phyloP scores from a whole-genome alignment of 2,329 filamentous ascomycete species.

The Monosporascus sp. region DNA sequence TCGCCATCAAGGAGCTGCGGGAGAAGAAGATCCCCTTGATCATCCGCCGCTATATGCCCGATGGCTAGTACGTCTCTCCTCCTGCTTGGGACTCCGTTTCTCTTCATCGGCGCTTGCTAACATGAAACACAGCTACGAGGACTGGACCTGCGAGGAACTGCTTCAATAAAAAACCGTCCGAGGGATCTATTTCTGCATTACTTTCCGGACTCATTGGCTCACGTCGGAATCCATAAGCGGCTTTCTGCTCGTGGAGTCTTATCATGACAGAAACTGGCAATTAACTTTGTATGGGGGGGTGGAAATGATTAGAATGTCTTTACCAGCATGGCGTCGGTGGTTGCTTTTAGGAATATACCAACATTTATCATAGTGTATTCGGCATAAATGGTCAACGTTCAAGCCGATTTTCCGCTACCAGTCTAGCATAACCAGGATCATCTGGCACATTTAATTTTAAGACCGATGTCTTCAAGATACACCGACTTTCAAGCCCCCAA shows the following conservation, averaged over 20 bases:
- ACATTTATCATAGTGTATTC: not conserved
- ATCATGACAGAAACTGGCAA: not conserved
- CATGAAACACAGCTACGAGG: conserved; percentile 70
- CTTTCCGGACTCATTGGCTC: not conserved
- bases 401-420: no score
- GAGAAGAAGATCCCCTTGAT: conserved; percentile 99
- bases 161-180: conserved; percentile 45
- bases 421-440: no score
- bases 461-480: no score
- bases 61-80: conserved; percentile 72
- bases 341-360: conserved; percentile 1
- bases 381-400: no score
- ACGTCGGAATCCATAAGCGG: not conserved
- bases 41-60: conserved; percentile 89
- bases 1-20: conserved; percentile 92
- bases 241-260: no score
- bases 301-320: not conserved
- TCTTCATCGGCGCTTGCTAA: conserved; percentile 12
- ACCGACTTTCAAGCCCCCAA: no score
- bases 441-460: no score
- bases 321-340: conserved; percentile 1
- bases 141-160: conserved; percentile 97
- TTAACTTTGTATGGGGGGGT: not conserved
- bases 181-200: not conserved
- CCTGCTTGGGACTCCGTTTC: conserved; percentile 5